A percentile compares a stretch with the other conserved stretches of the same genome.
Conservation (phyloP, 768 basidiomycete species). For the Rhodotorula diobovata region DNA sequence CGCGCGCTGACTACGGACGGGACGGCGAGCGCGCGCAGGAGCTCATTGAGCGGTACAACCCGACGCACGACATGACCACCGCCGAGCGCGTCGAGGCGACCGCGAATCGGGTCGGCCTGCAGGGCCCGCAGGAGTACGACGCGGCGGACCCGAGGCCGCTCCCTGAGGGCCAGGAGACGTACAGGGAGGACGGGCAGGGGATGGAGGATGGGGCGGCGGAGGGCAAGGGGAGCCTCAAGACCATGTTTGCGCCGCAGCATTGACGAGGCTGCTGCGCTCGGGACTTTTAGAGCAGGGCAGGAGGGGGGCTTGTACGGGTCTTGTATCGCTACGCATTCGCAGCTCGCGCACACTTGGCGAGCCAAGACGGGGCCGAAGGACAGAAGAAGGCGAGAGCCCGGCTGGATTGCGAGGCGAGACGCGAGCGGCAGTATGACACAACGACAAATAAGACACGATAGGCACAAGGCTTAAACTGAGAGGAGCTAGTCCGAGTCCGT, state of each 20-base stretch:
- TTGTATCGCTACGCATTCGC: background rate
- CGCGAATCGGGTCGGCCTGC: conserved; percentile 32
- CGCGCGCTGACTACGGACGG: too few species aligned
- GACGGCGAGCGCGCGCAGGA: conserved; percentile 10
- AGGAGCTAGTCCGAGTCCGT: background rate
- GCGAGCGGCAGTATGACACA: background rate
- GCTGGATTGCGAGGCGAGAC: background rate
- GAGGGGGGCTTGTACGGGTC: background rate
- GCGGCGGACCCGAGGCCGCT: conserved; percentile 2
- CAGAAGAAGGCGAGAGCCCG: too few species aligned
- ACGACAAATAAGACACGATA: conserved; percentile 1
- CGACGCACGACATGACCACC: conserved; percentile 28
- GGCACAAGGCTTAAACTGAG: background rate
- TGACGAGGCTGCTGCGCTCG: background rate
- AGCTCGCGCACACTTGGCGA: too few species aligned
- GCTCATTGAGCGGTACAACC: conserved; percentile 39
- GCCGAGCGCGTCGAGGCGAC: conserved; percentile 34
- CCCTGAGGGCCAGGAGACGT: conserved; percentile 7
- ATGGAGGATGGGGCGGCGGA: conserved; percentile 4
- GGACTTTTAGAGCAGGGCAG: too few species aligned
- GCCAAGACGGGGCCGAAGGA: background rate
- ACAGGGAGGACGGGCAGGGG: conserved; percentile 7
- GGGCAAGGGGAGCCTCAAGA: conserved; percentile 32
- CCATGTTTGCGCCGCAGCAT: conserved; percentile 33
- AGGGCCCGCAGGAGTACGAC: conserved; percentile 23